Conservation (phyloP, 768 basidiomycete species). For the Trametes cinnabarina region DNA sequence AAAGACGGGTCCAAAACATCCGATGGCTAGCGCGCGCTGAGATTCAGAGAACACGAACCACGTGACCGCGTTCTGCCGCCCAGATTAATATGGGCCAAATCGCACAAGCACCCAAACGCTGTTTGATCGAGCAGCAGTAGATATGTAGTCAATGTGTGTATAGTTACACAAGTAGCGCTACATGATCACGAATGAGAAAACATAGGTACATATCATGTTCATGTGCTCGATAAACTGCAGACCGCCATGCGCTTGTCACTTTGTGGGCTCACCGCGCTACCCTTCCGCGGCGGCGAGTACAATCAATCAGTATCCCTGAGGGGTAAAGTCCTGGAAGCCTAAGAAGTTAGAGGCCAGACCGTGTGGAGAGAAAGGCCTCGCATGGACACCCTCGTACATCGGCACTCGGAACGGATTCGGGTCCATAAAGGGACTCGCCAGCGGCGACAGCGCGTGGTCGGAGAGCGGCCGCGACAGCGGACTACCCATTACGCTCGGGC, state of each 20-base stretch:
- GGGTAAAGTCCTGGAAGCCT: constrained; percentile 14
- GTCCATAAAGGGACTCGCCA: constrained; percentile 6
- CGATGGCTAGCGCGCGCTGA: not conserved
- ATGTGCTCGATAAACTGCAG: not conserved
- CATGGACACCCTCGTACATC: constrained; percentile 16
- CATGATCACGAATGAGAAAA: not conserved
- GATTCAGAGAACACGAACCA: not conserved
- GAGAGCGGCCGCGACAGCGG: not conserved
- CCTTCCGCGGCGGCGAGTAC: not conserved
- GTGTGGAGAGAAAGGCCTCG: constrained; percentile 15
- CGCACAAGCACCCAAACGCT: no score
- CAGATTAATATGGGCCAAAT: no score
- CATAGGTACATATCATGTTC: constrained; percentile 1
- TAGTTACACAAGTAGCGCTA: not conserved
- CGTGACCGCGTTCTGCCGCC: constrained; percentile 11
- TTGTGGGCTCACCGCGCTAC: not conserved
- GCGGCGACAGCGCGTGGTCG: constrained; percentile 15
- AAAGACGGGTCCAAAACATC: no score
- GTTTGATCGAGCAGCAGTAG: no score
- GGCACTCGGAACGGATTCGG: constrained; percentile 12
- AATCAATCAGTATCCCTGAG: constrained; percentile 1
- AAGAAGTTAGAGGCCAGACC: constrained; percentile 9
- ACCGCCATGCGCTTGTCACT: not conserved
- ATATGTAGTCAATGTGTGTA: no score
- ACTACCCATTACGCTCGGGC: constrained; percentile 8